These are phyloP conservation scores for Eucalyptus brandiana DNA, from an alignment of 345 rosid genomes.

Conservation along the genomic window DNA sequence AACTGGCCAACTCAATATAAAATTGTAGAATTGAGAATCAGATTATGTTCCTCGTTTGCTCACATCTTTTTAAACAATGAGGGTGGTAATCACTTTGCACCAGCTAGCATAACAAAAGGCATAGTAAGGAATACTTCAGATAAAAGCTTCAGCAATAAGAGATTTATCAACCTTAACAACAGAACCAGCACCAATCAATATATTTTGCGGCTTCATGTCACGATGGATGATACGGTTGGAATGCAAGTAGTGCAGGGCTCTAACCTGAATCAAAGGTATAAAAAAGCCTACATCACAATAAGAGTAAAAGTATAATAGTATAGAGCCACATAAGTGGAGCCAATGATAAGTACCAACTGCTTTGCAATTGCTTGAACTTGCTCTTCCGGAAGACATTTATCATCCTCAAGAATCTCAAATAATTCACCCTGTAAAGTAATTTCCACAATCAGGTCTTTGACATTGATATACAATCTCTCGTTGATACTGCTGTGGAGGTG, in stretches of 20 bases:
- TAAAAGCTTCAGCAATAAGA: background rate
- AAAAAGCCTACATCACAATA: background rate
- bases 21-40: background rate
- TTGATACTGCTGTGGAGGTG: background rate
- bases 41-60: background rate
- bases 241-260: slow-evolving; percentile 89
- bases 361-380: slow-evolving; percentile 98
- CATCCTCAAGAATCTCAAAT: slow-evolving; percentile 96
- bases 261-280: slow-evolving; percentile 42
- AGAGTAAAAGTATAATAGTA: background rate
- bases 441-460: background rate
- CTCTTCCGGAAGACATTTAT: slow-evolving; percentile 93
- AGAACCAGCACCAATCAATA: slow-evolving; percentile 90
- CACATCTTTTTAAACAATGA: background rate
- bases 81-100: background rate
- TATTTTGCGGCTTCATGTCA: slow-evolving; percentile 99
- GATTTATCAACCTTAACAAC: slow-evolving; percentile 62
- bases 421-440: slow-evolving; percentile 59
- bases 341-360: slow-evolving; percentile 53
- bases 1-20: background rate
- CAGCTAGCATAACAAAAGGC: background rate
- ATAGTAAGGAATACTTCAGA: background rate
- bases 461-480: background rate
- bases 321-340: background rate
- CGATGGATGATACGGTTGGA: slow-evolving; percentile 98